Evolutionary conservation across 108 stramenopile species (phyloP), one percentile per base, ranked within the genome.

Genomic region (Pseudonitzschia delicatissima): DNA sequence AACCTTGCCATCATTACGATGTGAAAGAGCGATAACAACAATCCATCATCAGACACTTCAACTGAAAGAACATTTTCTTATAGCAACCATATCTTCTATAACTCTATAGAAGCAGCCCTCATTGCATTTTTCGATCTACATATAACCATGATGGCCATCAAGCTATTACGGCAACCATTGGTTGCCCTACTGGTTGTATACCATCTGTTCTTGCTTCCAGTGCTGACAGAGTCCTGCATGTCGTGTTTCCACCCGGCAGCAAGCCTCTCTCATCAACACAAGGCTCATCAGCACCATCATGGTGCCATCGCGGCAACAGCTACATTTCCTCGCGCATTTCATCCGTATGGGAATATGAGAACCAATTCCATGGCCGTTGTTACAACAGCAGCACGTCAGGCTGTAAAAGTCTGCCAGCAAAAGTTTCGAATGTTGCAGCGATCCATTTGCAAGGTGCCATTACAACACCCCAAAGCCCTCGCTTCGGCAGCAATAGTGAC

Each of bases 341-440:
- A 18, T 23, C 60, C 39, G 18, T 61, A 42, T 18, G 39, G 3
- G 3, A 39, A 21, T 20, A 36, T 26, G 17, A 12, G 1, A 33
- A 55, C 26, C 53, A 55, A 37, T 26, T 40, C 34, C 39, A 40
- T 42, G 9, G 39, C 37, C 40, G 60, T 35, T 36, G 60, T 26
- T 27, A n/a, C 29, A 1, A 23, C 53, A 33, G 53, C 53, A 13
- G 53, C 26, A 33, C 53, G 31, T n/a, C 53, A 33, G 13, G 28
- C 31, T 13, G 12, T 28, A 29, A 27, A 55, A 55, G 18, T 33
- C 9, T 55, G 23, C 32, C 28, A 55, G 32, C 7, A 21, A 48
- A 25, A 26, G 12, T 57, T 21, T n/a, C 28, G 21, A 26, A 57
- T 8, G 2, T 27, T 57, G 33, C 55, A 57, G 4, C 2, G 31